Percentiles rank a stretch among this genome's conserved stretches.
phyloP scores from a whole-genome alignment of 805 yeast species.

The Suhomyces xylopsoci region DNA sequence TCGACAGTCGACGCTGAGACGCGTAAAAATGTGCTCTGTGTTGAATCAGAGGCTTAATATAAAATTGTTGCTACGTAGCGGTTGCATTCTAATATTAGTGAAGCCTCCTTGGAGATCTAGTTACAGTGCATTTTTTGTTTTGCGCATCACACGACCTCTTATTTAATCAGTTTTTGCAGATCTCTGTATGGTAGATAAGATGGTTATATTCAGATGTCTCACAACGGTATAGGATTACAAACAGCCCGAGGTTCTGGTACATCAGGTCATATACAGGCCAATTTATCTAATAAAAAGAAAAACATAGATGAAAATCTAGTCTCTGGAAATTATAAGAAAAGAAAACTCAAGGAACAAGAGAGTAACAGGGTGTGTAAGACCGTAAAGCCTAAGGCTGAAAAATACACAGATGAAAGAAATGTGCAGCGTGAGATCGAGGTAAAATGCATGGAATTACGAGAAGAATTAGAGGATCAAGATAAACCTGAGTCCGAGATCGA shows the following conservation, averaged over 20 bases:
- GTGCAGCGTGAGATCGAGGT: constrained; percentile 40
- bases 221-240: constrained; percentile 55
- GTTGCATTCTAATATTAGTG: not conserved
- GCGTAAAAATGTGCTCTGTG: not conserved
- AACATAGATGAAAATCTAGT: constrained; percentile 10
- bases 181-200: not conserved
- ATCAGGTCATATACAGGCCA: constrained; percentile 57
- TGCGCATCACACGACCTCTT: not conserved
- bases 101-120: not conserved
- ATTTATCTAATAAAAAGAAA: constrained; percentile 18
- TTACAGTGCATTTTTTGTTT: not conserved
- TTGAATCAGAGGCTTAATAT: not conserved
- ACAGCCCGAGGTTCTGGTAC: constrained; percentile 63
- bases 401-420: constrained; percentile 17
- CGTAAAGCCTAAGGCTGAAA: not conserved
- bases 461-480: constrained; percentile 48
- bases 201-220: constrained; percentile 40
- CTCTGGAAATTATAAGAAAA: constrained; percentile 35
- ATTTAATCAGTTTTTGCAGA: not conserved
- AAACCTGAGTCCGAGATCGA: constrained; percentile 31
- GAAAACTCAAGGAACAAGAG: constrained; percentile 21
- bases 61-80: not conserved
- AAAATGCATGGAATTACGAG: constrained; percentile 49
- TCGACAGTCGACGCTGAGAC: not conserved
- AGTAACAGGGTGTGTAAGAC: not conserved